These are phyloP conservation scores for Ophiostoma ulmi DNA, from an alignment of 2,329 filamentous ascomycete genomes.

Conservation along the genomic window DNA sequence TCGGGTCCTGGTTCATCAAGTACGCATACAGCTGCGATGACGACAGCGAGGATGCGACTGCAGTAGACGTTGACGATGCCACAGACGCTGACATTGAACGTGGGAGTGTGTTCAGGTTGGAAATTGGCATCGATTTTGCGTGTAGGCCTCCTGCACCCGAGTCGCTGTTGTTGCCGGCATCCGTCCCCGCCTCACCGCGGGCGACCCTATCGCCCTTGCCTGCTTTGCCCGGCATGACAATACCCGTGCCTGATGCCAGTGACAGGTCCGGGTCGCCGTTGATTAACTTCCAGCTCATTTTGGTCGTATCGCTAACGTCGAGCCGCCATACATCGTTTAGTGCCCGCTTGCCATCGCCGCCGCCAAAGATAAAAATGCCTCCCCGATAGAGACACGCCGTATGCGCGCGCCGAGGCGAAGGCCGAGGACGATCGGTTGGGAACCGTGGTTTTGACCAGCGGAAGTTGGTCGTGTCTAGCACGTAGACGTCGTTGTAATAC, in stretches of 20 bases:
- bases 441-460: slow-evolving; percentile 60
- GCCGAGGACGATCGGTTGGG: slow-evolving; percentile 48
- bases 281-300: slow-evolving; percentile 65
- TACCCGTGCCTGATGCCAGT: slow-evolving; percentile 1
- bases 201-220: slow-evolving; percentile 11
- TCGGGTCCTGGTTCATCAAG: slow-evolving; percentile 5
- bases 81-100: slow-evolving; percentile 21
- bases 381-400: slow-evolving; percentile 68
- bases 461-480: slow-evolving; percentile 65
- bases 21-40: slow-evolving; percentile 12
- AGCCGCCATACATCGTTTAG: slow-evolving; percentile 69
- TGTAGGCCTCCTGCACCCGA: slow-evolving; percentile 5
- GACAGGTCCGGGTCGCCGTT: slow-evolving; percentile 39
- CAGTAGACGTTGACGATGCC: neutral
- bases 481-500: slow-evolving; percentile 68
- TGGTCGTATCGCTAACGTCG: slow-evolving; percentile 60
- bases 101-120: slow-evolving; percentile 16
- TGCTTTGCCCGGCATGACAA: slow-evolving; percentile 8
- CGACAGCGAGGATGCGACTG: neutral
- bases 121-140: slow-evolving; percentile 10
- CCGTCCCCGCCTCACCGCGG: neutral
- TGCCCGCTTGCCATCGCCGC: slow-evolving; percentile 64
- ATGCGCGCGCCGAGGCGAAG: slow-evolving; percentile 60
- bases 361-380: slow-evolving; percentile 67
- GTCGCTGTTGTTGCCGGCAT: slow-evolving; percentile 9